Percentiles rank a stretch among this genome's conserved stretches.
These are phyloP conservation scores for Chaetothyriales sp. DNA, from an alignment of 2,329 filamentous ascomycete species.

Conservation along the genomic window DNA sequence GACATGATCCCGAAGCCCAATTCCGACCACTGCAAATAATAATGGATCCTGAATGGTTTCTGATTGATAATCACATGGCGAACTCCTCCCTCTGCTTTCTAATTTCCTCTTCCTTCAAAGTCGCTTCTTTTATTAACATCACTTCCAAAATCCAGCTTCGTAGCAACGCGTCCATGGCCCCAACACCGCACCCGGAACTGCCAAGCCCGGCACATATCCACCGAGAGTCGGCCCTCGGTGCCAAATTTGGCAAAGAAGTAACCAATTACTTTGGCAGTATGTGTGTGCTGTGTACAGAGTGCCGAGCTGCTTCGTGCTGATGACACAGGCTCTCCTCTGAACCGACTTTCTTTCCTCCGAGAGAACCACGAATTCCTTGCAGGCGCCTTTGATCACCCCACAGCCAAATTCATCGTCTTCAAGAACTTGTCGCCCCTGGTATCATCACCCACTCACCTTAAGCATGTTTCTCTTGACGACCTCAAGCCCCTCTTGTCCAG, in stretches of 20 bases:
- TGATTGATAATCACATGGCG: neutral
- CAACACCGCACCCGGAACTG: slow-evolving; percentile 20
- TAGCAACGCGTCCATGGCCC: slow-evolving; percentile 3
- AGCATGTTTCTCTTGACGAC: slow-evolving; percentile 53
- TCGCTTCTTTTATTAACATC: neutral
- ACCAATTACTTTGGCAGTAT: slow-evolving; percentile 38
- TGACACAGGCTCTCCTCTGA: slow-evolving; percentile 31
- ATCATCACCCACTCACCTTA: slow-evolving; percentile 44
- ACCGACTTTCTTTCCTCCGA: slow-evolving; percentile 35
- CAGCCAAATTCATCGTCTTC: slow-evolving; percentile 55
- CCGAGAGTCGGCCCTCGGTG: slow-evolving; percentile 40
- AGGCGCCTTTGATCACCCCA: slow-evolving; percentile 33
- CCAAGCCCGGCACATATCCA: slow-evolving; percentile 44
- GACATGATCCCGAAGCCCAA: neutral
- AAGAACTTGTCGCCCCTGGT: slow-evolving; percentile 63
- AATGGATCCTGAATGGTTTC: neutral
- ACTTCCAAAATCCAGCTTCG: neutral
- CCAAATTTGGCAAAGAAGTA: slow-evolving; percentile 35
- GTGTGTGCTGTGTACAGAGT: neutral
- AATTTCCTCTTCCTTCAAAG: neutral
- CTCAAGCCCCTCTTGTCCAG: slow-evolving; percentile 54
- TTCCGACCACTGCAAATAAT: neutral
- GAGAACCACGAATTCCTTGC: slow-evolving; percentile 33
- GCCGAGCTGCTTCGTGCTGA: neutral
- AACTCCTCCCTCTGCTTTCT: neutral